Percentiles rank a stretch among this genome's conserved stretches.
phyloP scores from a whole-genome alignment of 139 green algal genomes.

The Coccomyxa sp. region DNA sequence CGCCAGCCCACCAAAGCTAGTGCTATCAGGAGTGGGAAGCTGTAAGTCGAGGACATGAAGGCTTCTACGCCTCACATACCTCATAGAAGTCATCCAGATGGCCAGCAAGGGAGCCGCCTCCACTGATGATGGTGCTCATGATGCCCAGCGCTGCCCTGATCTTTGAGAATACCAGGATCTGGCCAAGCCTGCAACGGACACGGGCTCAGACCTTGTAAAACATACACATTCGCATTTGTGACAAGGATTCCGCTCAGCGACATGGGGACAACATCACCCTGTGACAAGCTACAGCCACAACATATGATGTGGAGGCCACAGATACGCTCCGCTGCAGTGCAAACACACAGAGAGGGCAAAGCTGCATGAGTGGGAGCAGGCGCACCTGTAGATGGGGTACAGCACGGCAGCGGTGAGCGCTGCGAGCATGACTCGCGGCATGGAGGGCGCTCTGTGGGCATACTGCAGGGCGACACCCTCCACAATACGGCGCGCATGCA shows the following conservation, averaged over 20 bases:
- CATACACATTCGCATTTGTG: background rate
- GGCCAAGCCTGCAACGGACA: background rate
- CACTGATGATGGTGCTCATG: conserved; percentile 61
- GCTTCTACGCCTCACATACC: conserved; percentile 59
- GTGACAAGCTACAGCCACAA: too few relatives aligned
- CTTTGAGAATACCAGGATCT: background rate
- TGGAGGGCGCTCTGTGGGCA: conserved; percentile 25
- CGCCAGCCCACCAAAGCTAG: too few relatives aligned
- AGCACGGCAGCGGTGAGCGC: conserved; percentile 48
- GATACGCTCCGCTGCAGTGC: too few relatives aligned
- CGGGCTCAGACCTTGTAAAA: background rate
- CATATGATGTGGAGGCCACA: too few relatives aligned
- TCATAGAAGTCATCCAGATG: conserved; percentile 93
- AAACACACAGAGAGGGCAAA: too few relatives aligned
- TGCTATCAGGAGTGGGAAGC: too few relatives aligned
- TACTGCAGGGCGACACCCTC: conserved; percentile 49
- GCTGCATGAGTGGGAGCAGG: too few relatives aligned
- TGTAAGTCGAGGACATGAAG: too few relatives aligned
- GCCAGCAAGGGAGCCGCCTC: conserved; percentile 75
- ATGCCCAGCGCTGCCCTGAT: conserved; percentile 48
- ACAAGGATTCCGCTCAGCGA: too few relatives aligned
- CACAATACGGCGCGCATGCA: conserved; percentile 44
- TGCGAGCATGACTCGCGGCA: conserved; percentile 38
- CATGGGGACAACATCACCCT: too few relatives aligned
- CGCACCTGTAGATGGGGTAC: conserved; percentile 56